phyloP scores from a whole-genome alignment of 768 basidiomycete species.

The Pleurotus tuber-regium region DNA sequence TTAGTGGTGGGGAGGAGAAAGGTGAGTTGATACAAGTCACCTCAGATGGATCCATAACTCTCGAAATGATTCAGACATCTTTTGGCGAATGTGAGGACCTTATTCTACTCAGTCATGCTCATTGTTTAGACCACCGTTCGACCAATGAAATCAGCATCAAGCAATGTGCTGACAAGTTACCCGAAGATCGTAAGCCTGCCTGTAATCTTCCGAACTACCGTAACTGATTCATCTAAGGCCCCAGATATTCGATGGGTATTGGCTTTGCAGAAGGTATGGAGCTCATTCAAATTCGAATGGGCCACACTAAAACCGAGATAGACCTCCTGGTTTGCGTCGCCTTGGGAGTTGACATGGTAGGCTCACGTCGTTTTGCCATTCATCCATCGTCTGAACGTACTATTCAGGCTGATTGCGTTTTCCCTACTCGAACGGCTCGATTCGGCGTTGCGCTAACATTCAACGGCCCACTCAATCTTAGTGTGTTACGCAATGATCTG shows the following conservation, averaged over 20 bases:
- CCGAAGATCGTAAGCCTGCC: conserved; percentile 62
- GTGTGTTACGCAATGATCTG: conserved; percentile 35
- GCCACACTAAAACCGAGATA: conserved; percentile 21
- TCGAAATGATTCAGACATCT: conserved; percentile 49
- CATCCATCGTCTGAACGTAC: conserved; percentile 1
- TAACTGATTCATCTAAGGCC: conserved; percentile 45
- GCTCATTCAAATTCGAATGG: not conserved
- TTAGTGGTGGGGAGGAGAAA: conserved; percentile 92
- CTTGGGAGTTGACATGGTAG: conserved; percentile 89
- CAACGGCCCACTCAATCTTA: conserved; percentile 78
- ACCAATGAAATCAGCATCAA: no score
- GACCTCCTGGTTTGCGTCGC: conserved; percentile 90
- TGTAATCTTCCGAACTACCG: not conserved
- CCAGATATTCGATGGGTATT: conserved; percentile 90
- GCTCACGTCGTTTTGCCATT: conserved; percentile 9
- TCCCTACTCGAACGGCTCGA: conserved; percentile 88
- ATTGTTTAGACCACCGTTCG: not conserved
- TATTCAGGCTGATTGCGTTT: conserved; percentile 86
- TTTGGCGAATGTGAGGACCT: conserved; percentile 74
- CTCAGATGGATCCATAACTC: not conserved
- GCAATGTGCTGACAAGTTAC: conserved; percentile 77
- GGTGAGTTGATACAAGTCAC: conserved; percentile 38
- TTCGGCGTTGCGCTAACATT: conserved; percentile 89
- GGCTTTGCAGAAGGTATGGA: conserved; percentile 83
- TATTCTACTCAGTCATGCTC: not conserved